These are phyloP conservation scores for Astragalus membranaceus DNA, from an alignment of 306 rosid species.

Conservation along the genomic window DNA sequence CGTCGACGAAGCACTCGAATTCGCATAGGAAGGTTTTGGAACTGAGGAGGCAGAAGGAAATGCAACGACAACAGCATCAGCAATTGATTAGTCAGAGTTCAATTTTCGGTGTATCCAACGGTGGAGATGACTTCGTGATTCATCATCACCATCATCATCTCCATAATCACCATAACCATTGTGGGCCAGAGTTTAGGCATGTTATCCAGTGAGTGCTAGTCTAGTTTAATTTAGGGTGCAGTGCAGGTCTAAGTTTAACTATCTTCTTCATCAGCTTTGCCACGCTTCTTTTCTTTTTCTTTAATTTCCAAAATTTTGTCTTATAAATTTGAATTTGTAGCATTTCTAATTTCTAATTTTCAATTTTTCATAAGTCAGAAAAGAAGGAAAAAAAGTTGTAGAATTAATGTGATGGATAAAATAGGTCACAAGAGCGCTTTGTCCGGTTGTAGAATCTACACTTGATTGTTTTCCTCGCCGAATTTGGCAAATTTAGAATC, in stretches of 20 bases:
- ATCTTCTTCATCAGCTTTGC: conserved; percentile 2
- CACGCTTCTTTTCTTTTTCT: background rate
- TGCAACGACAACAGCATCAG: conserved; percentile 47
- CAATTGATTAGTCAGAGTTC: conserved; percentile 50
- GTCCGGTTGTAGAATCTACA: conserved; percentile 24
- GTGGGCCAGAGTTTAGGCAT: conserved; percentile 59
- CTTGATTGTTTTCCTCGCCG: conserved; percentile 26
- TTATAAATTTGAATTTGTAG: conserved; percentile 42
- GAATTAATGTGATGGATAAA: conserved; percentile 25
- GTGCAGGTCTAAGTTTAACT: conserved; percentile 14
- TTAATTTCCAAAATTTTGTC: conserved; percentile 27
- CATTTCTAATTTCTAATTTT: background rate
- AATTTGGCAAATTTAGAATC: conserved; percentile 46
- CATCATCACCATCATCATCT: conserved; percentile 51
- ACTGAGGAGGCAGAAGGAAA: conserved; percentile 56
- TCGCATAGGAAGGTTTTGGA: conserved; percentile 71
- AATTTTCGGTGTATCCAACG: conserved; percentile 77
- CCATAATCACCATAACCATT: conserved; percentile 21
- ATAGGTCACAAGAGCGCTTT: conserved; percentile 14
- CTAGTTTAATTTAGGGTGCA: conserved; percentile 40
- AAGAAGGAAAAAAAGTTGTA: background rate
- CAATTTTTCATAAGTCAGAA: background rate
- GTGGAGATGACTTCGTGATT: conserved; percentile 65
- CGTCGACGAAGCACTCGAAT: conserved; percentile 57
- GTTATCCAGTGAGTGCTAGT: conserved; percentile 47